Percentiles rank a stretch among this genome's conserved stretches.
Evolutionary conservation across 148 eudicot genomes (phyloP).

Genomic region (Amaranthus palmeri): DNA sequence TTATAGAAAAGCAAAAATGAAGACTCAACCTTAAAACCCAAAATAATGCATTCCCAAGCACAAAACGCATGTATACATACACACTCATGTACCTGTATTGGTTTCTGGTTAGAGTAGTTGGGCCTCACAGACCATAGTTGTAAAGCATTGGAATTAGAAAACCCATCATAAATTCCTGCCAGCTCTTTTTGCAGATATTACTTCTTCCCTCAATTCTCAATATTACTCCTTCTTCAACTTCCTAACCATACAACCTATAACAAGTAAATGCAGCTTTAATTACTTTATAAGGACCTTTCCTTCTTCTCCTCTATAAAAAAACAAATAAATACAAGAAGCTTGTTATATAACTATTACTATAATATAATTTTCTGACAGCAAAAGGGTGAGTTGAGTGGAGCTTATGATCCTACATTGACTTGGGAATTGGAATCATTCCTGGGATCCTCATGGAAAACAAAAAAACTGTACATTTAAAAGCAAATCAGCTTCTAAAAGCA

Average conservation of each 20-base stretch:
- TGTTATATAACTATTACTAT: too few relatives aligned
- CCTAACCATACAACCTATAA: slow-evolving; percentile 14
- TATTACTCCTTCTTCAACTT: slow-evolving; percentile 14
- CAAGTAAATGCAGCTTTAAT: slow-evolving; percentile 30
- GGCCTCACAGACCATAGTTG: slow-evolving; percentile 30
- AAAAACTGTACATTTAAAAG: slow-evolving; percentile 1
- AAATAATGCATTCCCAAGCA: slow-evolving; percentile 18
- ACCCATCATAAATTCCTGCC: slow-evolving; percentile 31
- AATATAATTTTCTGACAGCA: too few relatives aligned
- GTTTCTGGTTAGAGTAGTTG: slow-evolving; percentile 26
- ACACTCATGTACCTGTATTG: not conserved
- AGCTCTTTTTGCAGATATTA: slow-evolving; percentile 13
- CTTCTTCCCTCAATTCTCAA: not conserved
- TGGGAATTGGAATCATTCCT: slow-evolving; percentile 8
- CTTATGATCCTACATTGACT: slow-evolving; percentile 16
- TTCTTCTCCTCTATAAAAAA: not conserved
- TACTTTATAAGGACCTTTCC: slow-evolving; percentile 2
- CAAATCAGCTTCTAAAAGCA: not conserved
- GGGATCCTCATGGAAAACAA: slow-evolving; percentile 23
- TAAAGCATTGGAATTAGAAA: slow-evolving; percentile 15
- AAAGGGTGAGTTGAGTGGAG: not conserved
- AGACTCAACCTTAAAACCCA: not conserved
- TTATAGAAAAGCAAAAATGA: too few relatives aligned
- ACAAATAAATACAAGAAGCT: too few relatives aligned
- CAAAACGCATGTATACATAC: too few relatives aligned